Evolutionary conservation across 2,329 filamentous ascomycete genomes (phyloP).

Genomic region (Trichoderma sp.): DNA sequence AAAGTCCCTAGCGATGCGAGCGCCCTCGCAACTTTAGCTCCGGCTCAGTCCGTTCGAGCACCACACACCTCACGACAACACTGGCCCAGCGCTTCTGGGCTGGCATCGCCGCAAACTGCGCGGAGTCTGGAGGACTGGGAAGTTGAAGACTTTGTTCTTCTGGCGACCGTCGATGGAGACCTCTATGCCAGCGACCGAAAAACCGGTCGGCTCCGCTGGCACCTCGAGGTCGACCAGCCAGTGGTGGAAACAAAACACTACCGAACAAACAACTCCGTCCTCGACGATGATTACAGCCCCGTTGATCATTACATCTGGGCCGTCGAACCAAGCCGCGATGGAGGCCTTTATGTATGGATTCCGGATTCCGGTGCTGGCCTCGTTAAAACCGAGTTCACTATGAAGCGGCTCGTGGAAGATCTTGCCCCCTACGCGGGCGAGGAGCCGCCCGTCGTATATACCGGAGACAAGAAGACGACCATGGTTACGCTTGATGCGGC

Average conservation of each 20-base stretch:
- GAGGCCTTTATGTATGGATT: conserved; percentile 80
- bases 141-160: conserved; percentile 99
- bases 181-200: conserved; percentile 87
- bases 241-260: conserved; percentile 90
- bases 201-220: conserved; percentile 82
- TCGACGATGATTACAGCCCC: conserved; percentile 57
- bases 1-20: conserved; percentile 68
- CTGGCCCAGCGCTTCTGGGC: conserved; percentile 54
- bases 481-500: conserved; percentile 86
- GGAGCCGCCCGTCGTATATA: conserved; percentile 79
- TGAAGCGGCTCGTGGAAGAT: conserved; percentile 85
- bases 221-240: conserved; percentile 75
- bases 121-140: conserved; percentile 98
- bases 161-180: conserved; percentile 99
- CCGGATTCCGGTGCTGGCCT: conserved; percentile 59
- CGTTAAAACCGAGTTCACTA: conserved; percentile 65
- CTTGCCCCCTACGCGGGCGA: conserved; percentile 72
- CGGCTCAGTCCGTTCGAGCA: conserved; percentile 94
- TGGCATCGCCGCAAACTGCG: conserved; percentile 85
- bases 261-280: conserved; percentile 61
- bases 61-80: conserved; percentile 65
- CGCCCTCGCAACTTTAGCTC: conserved; percentile 97
- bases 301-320: conserved; percentile 93
- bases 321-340: conserved; percentile 85
- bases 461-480: conserved; percentile 84